These are phyloP conservation scores for Selaginella tamariscina DNA, from an alignment of 75 land plant species.

Conservation along the genomic window DNA sequence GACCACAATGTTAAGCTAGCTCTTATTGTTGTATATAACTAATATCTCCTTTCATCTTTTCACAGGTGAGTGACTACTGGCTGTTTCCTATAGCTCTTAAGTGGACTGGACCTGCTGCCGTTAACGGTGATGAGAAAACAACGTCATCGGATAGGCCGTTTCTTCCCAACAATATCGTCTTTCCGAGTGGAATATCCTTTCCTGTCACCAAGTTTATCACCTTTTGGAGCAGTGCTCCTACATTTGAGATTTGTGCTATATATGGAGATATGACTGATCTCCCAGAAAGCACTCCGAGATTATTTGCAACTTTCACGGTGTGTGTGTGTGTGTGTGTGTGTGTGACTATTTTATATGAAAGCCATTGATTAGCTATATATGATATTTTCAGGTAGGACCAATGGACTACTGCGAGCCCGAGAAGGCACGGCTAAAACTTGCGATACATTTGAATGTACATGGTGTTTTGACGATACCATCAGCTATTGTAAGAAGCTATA, in stretches of 20 bases:
- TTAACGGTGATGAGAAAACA: constrained; percentile 21
- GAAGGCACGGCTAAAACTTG: constrained; percentile 61
- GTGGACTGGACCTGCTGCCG: constrained; percentile 49
- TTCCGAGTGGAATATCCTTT: constrained; percentile 58
- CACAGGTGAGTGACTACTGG: constrained; percentile 74
- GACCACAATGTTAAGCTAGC: background rate
- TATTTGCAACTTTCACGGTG: constrained; percentile 55
- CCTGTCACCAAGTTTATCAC: constrained; percentile 62
- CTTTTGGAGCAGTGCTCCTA: constrained; percentile 31
- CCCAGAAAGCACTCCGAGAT: constrained; percentile 36
- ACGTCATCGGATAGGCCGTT: background rate
- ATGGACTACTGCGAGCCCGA: constrained; percentile 35
- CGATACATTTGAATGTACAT: constrained; percentile 60
- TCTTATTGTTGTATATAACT: background rate
- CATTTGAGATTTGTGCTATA: constrained; percentile 48
- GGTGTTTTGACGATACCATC: constrained; percentile 62
- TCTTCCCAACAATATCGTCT: constrained; percentile 31
- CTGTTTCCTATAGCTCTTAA: constrained; percentile 68
- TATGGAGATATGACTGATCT: constrained; percentile 50
- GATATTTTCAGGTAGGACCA: constrained; percentile 73
- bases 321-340: too few species aligned
- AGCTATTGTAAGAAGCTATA: constrained; percentile 46
- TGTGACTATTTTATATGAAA: too few species aligned
- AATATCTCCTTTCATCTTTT: background rate
- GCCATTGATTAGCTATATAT: too few species aligned